Conservation (phyloP, 345 rosid genomes). For the Lepidium africanum region DNA sequence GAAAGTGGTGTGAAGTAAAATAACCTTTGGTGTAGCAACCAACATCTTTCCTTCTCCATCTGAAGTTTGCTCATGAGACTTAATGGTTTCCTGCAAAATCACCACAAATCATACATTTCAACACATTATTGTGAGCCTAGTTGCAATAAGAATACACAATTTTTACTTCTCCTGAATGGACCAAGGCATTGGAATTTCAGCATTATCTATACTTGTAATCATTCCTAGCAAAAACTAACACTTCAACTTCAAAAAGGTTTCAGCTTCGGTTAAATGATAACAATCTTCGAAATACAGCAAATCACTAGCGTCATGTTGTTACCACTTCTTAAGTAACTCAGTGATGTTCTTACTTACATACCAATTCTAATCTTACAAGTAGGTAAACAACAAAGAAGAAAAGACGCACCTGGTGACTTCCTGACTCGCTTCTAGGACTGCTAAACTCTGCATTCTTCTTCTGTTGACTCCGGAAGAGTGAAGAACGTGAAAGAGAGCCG, state of each 20-base stretch:
- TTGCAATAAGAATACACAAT: neutral
- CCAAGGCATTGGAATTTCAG: neutral
- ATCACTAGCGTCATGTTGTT: neutral
- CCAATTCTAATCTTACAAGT: neutral
- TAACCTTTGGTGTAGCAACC: slow-evolving; percentile 23
- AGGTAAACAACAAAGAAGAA: neutral
- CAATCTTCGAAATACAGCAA: neutral
- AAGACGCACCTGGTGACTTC: slow-evolving; percentile 33
- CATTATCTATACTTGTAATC: neutral
- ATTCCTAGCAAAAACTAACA: neutral
- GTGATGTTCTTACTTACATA: neutral
- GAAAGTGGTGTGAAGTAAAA: neutral
- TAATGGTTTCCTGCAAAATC: slow-evolving; percentile 12
- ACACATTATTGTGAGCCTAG: neutral
- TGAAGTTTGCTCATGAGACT: slow-evolving; percentile 10
- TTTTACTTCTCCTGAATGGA: neutral
- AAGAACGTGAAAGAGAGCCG: neutral
- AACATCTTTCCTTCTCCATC: slow-evolving; percentile 10
- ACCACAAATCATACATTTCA: slow-evolving; percentile 2
- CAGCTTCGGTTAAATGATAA: neutral
- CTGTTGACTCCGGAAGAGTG: neutral
- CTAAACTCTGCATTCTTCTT: slow-evolving; percentile 10
- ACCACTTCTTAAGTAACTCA: neutral
- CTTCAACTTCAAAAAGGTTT: neutral
- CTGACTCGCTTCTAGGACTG: slow-evolving; percentile 13